Evolutionary conservation across 192 early-diverging fungal genomes (phyloP).

Genomic region (Globomyces pollinis-pini): DNA sequence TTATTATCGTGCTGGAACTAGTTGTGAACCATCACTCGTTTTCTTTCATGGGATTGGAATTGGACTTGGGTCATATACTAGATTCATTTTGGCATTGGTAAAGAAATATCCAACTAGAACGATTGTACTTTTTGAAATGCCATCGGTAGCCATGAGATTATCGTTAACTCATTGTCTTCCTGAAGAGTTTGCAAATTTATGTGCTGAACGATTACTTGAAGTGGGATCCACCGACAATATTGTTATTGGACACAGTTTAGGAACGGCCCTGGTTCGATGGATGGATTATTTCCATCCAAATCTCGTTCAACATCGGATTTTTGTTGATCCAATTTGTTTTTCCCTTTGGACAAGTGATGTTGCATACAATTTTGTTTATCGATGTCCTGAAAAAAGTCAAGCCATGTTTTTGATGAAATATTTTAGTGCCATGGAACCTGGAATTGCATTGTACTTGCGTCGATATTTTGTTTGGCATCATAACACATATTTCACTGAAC

Average conservation of each 20-base stretch:
- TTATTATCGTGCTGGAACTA: neutral
- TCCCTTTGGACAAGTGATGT: neutral
- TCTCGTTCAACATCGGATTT: neutral
- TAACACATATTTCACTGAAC: conserved; percentile 5
- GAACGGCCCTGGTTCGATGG: conserved; percentile 50
- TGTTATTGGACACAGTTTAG: conserved; percentile 58
- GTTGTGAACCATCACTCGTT: conserved; percentile 34
- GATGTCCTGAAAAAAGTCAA: neutral
- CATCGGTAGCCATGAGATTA: conserved; percentile 38
- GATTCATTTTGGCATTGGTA: conserved; percentile 39
- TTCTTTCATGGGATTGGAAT: conserved; percentile 67
- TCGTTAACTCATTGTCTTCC: neutral
- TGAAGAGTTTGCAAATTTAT: conserved; percentile 39
- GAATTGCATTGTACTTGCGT: conserved; percentile 3
- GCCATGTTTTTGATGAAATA: neutral
- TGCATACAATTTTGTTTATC: conserved; percentile 3
- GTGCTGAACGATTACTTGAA: conserved; percentile 34
- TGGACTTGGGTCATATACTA: conserved; percentile 47
- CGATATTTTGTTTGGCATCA: conserved; percentile 11
- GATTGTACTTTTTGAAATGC: conserved; percentile 41
- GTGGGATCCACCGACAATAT: conserved; percentile 38
- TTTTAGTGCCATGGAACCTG: conserved; percentile 4
- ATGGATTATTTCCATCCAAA: conserved; percentile 15
- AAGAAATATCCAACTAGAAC: conserved; percentile 4
- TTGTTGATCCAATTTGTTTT: conserved; percentile 11